Evolutionary conservation across 371 early-diverging fungal species (phyloP), one percentile per base, ranked within the genome.

Genomic region (Chytridiales sp.): DNA sequence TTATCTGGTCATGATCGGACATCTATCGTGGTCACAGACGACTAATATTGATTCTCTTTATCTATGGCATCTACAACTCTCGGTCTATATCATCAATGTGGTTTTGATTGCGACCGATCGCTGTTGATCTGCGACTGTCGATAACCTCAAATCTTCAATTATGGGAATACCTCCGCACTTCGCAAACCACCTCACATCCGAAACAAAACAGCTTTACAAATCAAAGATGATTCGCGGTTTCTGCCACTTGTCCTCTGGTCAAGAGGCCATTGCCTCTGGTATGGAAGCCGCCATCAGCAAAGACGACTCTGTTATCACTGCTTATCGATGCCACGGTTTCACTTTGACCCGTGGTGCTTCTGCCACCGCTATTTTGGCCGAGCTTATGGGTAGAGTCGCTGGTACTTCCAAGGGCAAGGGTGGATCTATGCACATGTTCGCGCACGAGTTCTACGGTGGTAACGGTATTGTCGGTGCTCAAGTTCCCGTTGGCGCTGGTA

Each of bases 381-480:
- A 79, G 67, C 64, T 79, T 22, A 79, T 86, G 71, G 95, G 97
- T 61, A 87, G 91, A 62, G 66, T 72, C 40, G 89, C 79, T 58
- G 99, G 99, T 69, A 87, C 90, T 67, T 93, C 97, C 34, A 82
- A 86, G 72, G 99, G 99, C 55, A 99, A 98, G 86, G 99, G 99
- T 64, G 99, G 99, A 31, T 99, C 99, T 57, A 99, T 99, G 99
- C 99, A 99, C 86, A 93, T 99, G 89, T 99, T 96, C 79, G 89
- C 93, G 50, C 81, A 83, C 51, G 86, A 89, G 73, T 99, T 99
- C 81, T 98, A 89, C 77, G 99, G 99, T 67, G 99, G 99, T 61
- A 98, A 99, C 86, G 99, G 99, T 67, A 98, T 99, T 70, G 99
- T 99, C 56, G 99, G 99, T 61, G 99, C 99, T 39, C 99, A 99